Evolutionary conservation across 2,329 filamentous ascomycete genomes (phyloP), one percentile per base, ranked within the genome.

Genomic region (Hypoxylon sp.): DNA sequence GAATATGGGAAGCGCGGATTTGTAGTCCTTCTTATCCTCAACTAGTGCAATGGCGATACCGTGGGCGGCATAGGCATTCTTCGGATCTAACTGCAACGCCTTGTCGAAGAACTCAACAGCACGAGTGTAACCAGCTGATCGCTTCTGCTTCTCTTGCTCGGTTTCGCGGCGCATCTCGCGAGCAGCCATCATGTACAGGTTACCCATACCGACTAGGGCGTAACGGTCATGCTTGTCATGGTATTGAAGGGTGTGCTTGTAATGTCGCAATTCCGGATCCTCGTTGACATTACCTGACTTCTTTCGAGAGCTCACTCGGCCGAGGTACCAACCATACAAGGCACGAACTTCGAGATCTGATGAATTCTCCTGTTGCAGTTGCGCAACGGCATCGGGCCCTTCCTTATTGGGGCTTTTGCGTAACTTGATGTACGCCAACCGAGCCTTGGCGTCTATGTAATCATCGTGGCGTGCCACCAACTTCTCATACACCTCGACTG

Each of bases 51-150:
- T 98, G 13, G 93, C 96, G 71, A 99, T 90, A 67, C 97, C 96
- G 78, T 99, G 96, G 1, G 96, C 96, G 6, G 97, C 97, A 78
- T 97, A 97, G 0, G 96, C 95, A 74, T 98, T 99, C 82, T 92
- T 94, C 0, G 94, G 90, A 76, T 99, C 96, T n/a, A 99, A 84
- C 70, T 97, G 93, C 21, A 99, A 84, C 3, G 95, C 95, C 82
- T 99, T 99, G 79, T 98, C 96, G 75, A 98, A 99, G 81, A 99
- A 99, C 78, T 99, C 97, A 10, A 98, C 94, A 0, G 96, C 94
- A 73, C 95, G 94, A 77, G 91, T 89, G 78, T 98, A 99, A 68
- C 90, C 91, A 73, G 92, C 92, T 63, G 91, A 92, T 58, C 94
- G 91, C 83, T 97, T 97, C 75, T 97, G 92, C 81, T 93, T 97